Base-by-base conservation (phyloP, 192 early-diverging fungal species). In the Entophlyctis luteolus region DNA sequence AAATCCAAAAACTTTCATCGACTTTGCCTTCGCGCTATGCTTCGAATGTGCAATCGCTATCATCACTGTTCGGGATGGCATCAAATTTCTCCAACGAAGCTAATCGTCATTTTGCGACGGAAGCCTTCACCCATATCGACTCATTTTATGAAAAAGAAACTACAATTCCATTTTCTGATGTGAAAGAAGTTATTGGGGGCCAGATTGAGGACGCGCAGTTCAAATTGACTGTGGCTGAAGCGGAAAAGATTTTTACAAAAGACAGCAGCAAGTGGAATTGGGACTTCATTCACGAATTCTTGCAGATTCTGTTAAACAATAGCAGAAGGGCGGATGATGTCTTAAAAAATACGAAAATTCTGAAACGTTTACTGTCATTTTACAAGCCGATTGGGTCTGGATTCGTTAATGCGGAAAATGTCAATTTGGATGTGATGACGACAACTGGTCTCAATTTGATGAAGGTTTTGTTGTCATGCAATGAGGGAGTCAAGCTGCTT, bases 261-360 rank as follows among this genome's bases (percentile, higher is more conserved):
- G 91, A 94, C 22, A 82, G 79, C 63, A 73, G 84, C 14, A 88
- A 89, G 60, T 94, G 92, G 92, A 79, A 81, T 22, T 94, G 88
- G 90, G 87, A 90, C 32, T 77, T 75, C 25, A 85, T 91, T 23
- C 68, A 83, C 57, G 89, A 91, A 54, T 74, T 93, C 18, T 74
- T 94, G 12, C 86, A 89, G 48, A 90, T 92, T 3, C 89, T 91
- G 1, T 75, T 93, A 52, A 72, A 85, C 8, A 89, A 88, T 62
- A 84, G 86, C 6, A 73, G 82, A 46, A 76, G 92, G 31, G 59
- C 93, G 22, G 92, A 94, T 22, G 92, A 94, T 45, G 82, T 85
- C 1, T 72, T 89, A 53, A 81, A 84, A 42, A 83, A 73, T 34
- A 84, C 81, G 16, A 93, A 90, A 56, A 86, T 91, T 33, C 72